Base-by-base conservation (phyloP, 2,329 filamentous ascomycete species). In the Pseudogymnoascus sp. region DNA sequence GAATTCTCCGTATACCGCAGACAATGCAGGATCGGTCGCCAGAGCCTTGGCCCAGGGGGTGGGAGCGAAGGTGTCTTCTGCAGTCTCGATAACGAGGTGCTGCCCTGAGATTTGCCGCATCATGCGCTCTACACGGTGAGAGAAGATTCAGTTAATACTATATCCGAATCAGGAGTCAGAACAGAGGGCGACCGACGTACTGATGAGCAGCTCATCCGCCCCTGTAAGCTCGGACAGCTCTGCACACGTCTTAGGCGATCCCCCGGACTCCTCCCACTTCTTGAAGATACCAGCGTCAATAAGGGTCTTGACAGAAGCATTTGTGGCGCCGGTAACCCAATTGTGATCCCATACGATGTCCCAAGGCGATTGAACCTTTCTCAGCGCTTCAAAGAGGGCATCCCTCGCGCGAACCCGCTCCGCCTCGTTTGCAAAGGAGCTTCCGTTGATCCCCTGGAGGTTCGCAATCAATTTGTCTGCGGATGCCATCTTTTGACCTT, bases 321-420 rank as follows among this genome's bases (percentile, higher is more conserved):
- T 70, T n/a, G 72, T 75, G 0, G 69, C 67, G 1, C 63, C 63
- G 33, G 69, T 73, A 5, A 71, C 70, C 71, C 74, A 74, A 31
- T 68, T 70, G 26, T 76, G 74, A 15, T 75, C 72, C 72, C 74
- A 75, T 2, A 71, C 71, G 7, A 72, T 71, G 58, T 76, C 74
- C 72, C 74, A 76, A 0, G 74, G 75, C 24, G 69, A 71, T 62
- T 75, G 72, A 1, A 74, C 68, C 44, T 64, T 70, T n/a, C 69
- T 62, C 0, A 74, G 64, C 1, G 72, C 66, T n/a, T 68, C 60
- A 33, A 69, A 65, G 9, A 75, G 66, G 0, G 71, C 73, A 63
- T 74, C 70, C 7, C 71, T 66, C 0, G 68, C 70, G 15, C 69
- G 70, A 31, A 70, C 63, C 8, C 74, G 68, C 61, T 76, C 74